Evolutionary conservation across 177 flowering plant genomes (phyloP), one percentile per base, ranked within the genome.

Genomic region (Telopea speciosissima): DNA sequence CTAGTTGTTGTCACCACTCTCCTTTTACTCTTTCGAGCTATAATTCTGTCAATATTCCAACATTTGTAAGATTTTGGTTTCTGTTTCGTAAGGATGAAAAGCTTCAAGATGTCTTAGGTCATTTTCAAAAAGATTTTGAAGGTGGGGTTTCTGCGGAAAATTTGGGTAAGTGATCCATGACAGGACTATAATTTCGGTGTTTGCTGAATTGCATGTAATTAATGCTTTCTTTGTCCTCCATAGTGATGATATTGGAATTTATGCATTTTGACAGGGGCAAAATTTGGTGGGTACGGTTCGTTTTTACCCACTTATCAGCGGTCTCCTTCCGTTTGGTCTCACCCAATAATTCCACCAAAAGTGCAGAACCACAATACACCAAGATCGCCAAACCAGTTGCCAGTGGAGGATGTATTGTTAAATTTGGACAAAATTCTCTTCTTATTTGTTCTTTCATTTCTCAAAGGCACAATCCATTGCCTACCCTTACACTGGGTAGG

Each of bases 261-360:
- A 22, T 68, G 72, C 49, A 65, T 70, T 73, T 72, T 70, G 24
- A 11, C 84, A 95, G 99, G 99, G 67, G 83, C 98, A 72, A 90
- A 85, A 81, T 93, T 76, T 82, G 99, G 99, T 77, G 96, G 90
- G 5, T 93, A 95, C 82, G 99, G 99, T 54, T 91, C 99, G 21
- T 95, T 95, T 83, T 83, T 95, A 72, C 94, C 97, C 33, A 59
- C 87, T 7, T 76, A 87, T 79, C 89, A 84, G 74, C 90, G 91
- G 3, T 88, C 93, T 76, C 97, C 97, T 72, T 65, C 83, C 19
- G 70, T 74, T 75, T 81, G 72, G 78, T 78, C 90, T 69, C 88
- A 85, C 63, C 83, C 90, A 59, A 88, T 71, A 75, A 74, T 84
- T 70, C 86, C 96, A 71, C 83, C 78, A 68, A 83, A 79, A 70